Conservation (phyloP, 225 moss, liverwort and hornwort genomes). For the Pseudisothecium myosuroides region DNA sequence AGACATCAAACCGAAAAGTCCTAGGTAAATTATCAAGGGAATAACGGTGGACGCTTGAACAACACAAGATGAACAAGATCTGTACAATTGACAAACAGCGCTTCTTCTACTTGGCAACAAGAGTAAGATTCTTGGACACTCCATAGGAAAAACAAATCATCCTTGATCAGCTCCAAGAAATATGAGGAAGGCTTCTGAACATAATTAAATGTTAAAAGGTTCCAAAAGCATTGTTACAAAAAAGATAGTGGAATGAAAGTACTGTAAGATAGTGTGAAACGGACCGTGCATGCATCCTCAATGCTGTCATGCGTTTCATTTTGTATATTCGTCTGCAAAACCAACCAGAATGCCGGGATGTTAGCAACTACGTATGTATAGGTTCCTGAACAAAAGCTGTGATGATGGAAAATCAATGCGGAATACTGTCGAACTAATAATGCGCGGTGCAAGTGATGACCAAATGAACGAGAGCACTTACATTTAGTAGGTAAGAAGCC, state of each 20-base stretch:
- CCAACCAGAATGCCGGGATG: background rate
- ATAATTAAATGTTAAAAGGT: background rate
- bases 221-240: background rate
- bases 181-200: background rate
- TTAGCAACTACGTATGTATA: background rate
- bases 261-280: background rate
- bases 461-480: constrained; percentile 4
- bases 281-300: constrained; percentile 68
- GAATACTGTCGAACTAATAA: background rate
- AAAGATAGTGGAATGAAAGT: background rate
- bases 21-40: background rate
- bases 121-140: background rate
- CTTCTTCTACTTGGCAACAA: background rate
- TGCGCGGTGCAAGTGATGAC: background rate
- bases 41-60: background rate
- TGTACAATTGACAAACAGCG: background rate
- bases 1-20: background rate
- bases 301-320: constrained; percentile 65
- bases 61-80: background rate
- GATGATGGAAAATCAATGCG: background rate
- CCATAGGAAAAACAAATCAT: background rate
- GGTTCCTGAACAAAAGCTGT: background rate
- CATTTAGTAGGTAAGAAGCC: constrained; percentile 59
- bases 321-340: constrained; percentile 55
- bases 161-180: background rate